phyloP scores from a whole-genome alignment of 129 eudicot species.

The carrot (Daucus carota) region DH1_v3.0 NC_030383.2:50063001-50063500 shows the following conservation, averaged over 20 bases:
- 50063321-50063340: neutral
- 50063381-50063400: neutral
- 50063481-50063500: no score
- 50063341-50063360: neutral
- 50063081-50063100: constrained; percentile 8
- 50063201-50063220: neutral
- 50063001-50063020: neutral
- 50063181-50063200: constrained; percentile 10
- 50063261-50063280: neutral
- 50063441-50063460: no score
- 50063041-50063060: constrained; percentile 8
- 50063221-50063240: constrained; percentile 10
- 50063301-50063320: neutral
- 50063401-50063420: no score
- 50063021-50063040: neutral
- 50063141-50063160: constrained; percentile 16
- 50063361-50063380: neutral
- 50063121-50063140: constrained; percentile 5
- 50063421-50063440: no score
- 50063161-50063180: neutral
- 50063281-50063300: constrained; percentile 9
- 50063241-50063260: constrained; percentile 1
- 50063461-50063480: no score
- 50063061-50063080: neutral
- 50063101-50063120: constrained; percentile 5